Conservation (phyloP, 495 filamentous ascomycete species). For the Penicillium cataractarum region DNA sequence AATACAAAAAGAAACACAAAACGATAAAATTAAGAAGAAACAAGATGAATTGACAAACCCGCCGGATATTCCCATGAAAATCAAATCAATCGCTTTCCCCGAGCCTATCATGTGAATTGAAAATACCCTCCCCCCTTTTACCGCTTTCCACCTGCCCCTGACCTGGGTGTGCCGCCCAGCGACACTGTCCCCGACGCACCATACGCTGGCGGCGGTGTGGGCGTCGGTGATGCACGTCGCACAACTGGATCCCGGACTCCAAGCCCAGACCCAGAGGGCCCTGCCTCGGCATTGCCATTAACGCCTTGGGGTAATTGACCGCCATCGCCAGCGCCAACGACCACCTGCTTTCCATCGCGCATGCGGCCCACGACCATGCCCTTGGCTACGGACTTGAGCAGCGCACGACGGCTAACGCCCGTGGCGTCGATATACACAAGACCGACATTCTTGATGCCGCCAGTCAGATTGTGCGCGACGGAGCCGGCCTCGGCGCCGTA, state of each 20-base stretch:
- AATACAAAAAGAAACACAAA: neutral
- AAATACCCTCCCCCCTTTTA: constrained; percentile 19
- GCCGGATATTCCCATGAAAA: neutral
- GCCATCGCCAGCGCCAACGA: constrained; percentile 83
- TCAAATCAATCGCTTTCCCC: neutral
- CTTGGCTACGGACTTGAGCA: constrained; percentile 92
- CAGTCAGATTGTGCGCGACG: constrained; percentile 71
- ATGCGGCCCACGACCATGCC: constrained; percentile 97
- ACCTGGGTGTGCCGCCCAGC: constrained; percentile 35
- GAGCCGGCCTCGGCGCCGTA: constrained; percentile 84
- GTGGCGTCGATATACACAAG: constrained; percentile 97
- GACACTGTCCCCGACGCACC: constrained; percentile 43
- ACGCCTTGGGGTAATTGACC: constrained; percentile 48
- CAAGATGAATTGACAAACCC: constrained; percentile 2
- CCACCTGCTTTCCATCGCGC: constrained; percentile 76
- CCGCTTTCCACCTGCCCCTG: constrained; percentile 42
- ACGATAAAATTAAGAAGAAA: neutral
- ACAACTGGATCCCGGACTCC: constrained; percentile 28
- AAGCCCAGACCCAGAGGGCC: constrained; percentile 18
- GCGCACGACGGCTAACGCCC: constrained; percentile 82
- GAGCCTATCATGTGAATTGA: neutral
- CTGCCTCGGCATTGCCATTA: constrained; percentile 13
- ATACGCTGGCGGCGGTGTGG: constrained; percentile 49
- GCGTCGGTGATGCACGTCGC: constrained; percentile 36
- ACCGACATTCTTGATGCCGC: constrained; percentile 92